Percentiles rank a stretch among this genome's conserved stretches.
phyloP scores from a whole-genome alignment of 202 grass and related monocot species.

The Eragrostis tef region DNA sequence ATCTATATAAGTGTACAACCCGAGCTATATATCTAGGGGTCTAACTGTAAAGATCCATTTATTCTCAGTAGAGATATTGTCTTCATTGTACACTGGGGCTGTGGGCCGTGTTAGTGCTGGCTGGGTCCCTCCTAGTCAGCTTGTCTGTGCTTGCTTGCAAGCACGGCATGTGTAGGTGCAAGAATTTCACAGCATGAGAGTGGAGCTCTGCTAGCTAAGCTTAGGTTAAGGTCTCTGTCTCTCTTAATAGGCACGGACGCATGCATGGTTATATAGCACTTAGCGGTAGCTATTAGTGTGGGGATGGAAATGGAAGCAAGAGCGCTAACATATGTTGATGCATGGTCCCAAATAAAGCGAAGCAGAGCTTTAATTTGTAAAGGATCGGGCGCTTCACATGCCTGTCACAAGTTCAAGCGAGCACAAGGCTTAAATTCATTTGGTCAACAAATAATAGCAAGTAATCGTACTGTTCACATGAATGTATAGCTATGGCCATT shows the following conservation, averaged over 20 bases:
- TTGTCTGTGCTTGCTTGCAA: slow-evolving; percentile 33
- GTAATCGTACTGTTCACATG: background rate
- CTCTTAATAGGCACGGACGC: slow-evolving; percentile 38
- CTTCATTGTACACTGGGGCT: slow-evolving; percentile 33
- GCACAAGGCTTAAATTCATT: slow-evolving; percentile 42
- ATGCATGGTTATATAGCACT: slow-evolving; percentile 36
- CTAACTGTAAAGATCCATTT: slow-evolving; percentile 47
- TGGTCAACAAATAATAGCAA: slow-evolving; percentile 35
- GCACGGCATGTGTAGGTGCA: slow-evolving; percentile 20
- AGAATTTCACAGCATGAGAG: slow-evolving; percentile 28
- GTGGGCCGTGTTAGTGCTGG: slow-evolving; percentile 26
- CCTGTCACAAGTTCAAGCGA: slow-evolving; percentile 23
- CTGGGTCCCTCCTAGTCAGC: slow-evolving; percentile 35
- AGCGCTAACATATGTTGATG: background rate
- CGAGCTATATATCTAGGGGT: slow-evolving; percentile 28
- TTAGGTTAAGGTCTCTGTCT: slow-evolving; percentile 2
- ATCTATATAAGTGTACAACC: slow-evolving; percentile 38
- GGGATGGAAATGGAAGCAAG: slow-evolving; percentile 43
- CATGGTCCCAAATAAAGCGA: slow-evolving; percentile 43
- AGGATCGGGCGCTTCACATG: slow-evolving; percentile 37
- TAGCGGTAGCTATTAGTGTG: slow-evolving; percentile 46
- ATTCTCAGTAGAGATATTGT: slow-evolving; percentile 36
- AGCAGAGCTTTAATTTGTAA: slow-evolving; percentile 45
- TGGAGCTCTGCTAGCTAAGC: slow-evolving; percentile 37
- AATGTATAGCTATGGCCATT: background rate